These are phyloP conservation scores for Endocalyx cinctus DNA, from an alignment of 2,329 filamentous ascomycete genomes.

Conservation along the genomic window DNA sequence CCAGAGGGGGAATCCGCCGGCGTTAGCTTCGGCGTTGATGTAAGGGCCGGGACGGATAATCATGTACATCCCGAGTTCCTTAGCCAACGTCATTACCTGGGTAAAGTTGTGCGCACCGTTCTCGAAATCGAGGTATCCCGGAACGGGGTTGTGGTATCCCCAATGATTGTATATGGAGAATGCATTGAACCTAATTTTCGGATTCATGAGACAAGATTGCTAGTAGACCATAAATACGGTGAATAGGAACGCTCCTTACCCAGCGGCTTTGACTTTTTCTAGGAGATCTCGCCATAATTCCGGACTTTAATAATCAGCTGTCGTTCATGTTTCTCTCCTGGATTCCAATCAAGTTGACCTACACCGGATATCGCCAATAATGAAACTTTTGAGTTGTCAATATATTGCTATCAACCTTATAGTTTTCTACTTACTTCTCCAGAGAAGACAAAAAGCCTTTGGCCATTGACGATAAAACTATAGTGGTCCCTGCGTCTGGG, in stretches of 20 bases:
- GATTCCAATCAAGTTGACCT: no score
- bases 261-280: conserved; percentile 38
- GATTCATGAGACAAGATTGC: not conserved
- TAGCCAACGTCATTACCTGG: conserved; percentile 46
- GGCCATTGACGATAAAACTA: conserved; percentile 35
- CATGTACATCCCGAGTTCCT: conserved; percentile 50
- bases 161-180: conserved; percentile 39
- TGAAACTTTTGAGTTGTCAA: conserved; percentile 29
- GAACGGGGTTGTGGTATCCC: conserved; percentile 34
- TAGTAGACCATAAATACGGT: not conserved
- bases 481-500: conserved; percentile 32
- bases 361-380: conserved; percentile 39
- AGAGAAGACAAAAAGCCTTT: conserved; percentile 38
- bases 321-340: not conserved
- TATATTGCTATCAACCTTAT: conserved; percentile 3
- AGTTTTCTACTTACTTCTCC: conserved; percentile 28
- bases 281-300: conserved; percentile 37
- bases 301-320: conserved; percentile 12
- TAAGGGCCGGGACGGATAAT: conserved; percentile 57
- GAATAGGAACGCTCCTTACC: conserved; percentile 20
- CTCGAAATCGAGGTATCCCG: conserved; percentile 41
- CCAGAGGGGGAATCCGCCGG: conserved; percentile 59
- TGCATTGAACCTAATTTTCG: conserved; percentile 34
- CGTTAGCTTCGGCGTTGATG: conserved; percentile 59
- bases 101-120: conserved; percentile 50